Evolutionary conservation across 352 stramenopile species (phyloP).

Genomic region (Phytophthora agathidicida): DNA sequence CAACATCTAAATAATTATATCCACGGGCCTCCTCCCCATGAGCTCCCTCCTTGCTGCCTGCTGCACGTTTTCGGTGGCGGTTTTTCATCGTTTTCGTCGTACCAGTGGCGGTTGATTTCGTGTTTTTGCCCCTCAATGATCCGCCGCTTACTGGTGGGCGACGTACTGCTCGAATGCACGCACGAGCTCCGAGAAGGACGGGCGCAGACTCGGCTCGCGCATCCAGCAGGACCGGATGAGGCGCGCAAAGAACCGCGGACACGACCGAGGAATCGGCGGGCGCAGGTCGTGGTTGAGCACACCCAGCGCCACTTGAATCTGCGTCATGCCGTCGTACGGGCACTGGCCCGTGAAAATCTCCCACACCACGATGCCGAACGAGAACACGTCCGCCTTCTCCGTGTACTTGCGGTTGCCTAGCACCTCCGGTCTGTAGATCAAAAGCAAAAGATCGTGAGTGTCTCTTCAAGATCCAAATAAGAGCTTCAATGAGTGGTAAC

Average conservation of each 20-base stretch:
- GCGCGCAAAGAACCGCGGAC: conserved; percentile 70
- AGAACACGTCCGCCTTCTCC: conserved; percentile 94
- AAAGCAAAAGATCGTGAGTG: conserved; percentile 16
- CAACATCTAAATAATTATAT: conserved; percentile 42
- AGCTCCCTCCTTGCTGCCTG: conserved; percentile 10
- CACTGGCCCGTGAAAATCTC: conserved; percentile 92
- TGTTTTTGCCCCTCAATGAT: conserved; percentile 8
- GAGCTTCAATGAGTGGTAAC: conserved; percentile 21
- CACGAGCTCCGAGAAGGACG: conserved; percentile 74
- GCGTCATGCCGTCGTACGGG: conserved; percentile 91
- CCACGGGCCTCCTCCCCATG: conserved; percentile 6
- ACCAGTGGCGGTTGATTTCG: conserved; percentile 10
- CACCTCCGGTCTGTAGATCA: conserved; percentile 69
- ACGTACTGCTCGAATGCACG: conserved; percentile 56
- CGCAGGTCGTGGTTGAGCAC: conserved; percentile 84
- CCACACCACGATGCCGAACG: conserved; percentile 94
- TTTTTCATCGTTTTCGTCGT: too few relatives aligned
- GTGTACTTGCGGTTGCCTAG: conserved; percentile 92
- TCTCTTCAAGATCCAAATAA: conserved; percentile 29
- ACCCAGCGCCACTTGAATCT: conserved; percentile 84
- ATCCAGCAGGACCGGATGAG: conserved; percentile 85
- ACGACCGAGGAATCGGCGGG: conserved; percentile 62
- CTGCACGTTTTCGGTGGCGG: conserved; percentile 15
- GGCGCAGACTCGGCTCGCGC: conserved; percentile 69
- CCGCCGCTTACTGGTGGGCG: conserved; percentile 18